These are phyloP conservation scores for Pichia sp. DNA, from an alignment of 1,139 yeast genomes.

Conservation along the genomic window DNA sequence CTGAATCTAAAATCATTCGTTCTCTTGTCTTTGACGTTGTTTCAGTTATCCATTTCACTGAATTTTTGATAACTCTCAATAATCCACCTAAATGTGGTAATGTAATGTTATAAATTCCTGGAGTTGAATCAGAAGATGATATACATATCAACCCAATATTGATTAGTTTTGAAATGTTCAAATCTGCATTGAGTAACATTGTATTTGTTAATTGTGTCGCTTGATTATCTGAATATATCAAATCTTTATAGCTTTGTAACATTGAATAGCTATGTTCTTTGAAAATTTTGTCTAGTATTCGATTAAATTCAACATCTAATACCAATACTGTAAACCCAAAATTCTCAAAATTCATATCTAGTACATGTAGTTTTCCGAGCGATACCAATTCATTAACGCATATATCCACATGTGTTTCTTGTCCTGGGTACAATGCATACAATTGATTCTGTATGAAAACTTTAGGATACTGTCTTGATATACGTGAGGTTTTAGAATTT, in stretches of 20 bases:
- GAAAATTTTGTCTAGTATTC: conserved; percentile 16
- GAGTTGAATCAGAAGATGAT: background rate
- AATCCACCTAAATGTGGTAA: conserved; percentile 59
- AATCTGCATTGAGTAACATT: background rate
- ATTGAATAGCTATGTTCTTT: background rate
- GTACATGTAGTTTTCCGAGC: conserved; percentile 28
- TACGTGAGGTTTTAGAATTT: conserved; percentile 9
- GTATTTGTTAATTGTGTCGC: conserved; percentile 1
- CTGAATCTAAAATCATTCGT: conserved; percentile 5
- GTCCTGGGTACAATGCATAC: conserved; percentile 27
- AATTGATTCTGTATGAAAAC: conserved; percentile 25
- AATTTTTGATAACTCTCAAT: conserved; percentile 38
- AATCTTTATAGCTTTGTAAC: background rate
- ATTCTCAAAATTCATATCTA: conserved; percentile 31
- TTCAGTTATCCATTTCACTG: conserved; percentile 22
- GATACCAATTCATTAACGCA: conserved; percentile 29
- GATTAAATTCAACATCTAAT: conserved; percentile 28
- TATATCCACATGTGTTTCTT: conserved; percentile 39
- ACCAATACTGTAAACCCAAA: conserved; percentile 34
- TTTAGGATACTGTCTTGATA: conserved; percentile 30
- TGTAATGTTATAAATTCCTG: conserved; percentile 39
- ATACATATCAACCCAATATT: conserved; percentile 8
- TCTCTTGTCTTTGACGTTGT: conserved; percentile 6
- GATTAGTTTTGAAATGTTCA: conserved; percentile 4
- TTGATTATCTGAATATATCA: background rate